A percentile compares a stretch with the other conserved stretches of the same genome.
These are phyloP conservation scores for Coemansia sp. DNA, from an alignment of 192 early-diverging fungal species.

Conservation along the genomic window DNA sequence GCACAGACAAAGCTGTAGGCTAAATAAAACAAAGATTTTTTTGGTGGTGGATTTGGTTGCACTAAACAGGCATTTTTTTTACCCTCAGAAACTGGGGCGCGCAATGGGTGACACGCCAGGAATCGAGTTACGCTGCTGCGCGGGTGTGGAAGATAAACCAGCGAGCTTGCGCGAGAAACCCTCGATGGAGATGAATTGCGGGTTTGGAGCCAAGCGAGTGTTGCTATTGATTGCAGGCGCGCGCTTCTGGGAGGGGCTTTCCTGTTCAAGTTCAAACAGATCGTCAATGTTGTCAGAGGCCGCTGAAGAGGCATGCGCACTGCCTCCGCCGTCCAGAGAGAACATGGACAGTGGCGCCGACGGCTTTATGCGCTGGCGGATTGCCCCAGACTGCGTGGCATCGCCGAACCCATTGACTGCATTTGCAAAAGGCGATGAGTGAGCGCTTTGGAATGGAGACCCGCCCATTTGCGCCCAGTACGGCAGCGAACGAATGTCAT, in stretches of 20 bases:
- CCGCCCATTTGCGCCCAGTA: slow-evolving; percentile 2
- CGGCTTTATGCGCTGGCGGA: slow-evolving; percentile 26
- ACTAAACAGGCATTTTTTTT: not conserved
- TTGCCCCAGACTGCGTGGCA: slow-evolving; percentile 21
- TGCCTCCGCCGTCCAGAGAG: slow-evolving; percentile 11
- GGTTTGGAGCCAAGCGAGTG: slow-evolving; percentile 25
- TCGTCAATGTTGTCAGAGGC: slow-evolving; percentile 46
- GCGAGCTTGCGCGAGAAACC: slow-evolving; percentile 41
- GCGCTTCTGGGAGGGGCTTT: slow-evolving; percentile 11
- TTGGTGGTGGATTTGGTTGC: not conserved
- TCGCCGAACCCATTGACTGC: slow-evolving; percentile 12
- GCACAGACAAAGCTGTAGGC: slow-evolving; percentile 1
- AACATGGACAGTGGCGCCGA: slow-evolving; percentile 8
- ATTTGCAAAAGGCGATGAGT: slow-evolving; percentile 28
- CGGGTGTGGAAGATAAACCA: slow-evolving; percentile 15
- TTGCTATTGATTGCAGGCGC: slow-evolving; percentile 1
- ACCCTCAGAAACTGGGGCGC: slow-evolving; percentile 15
- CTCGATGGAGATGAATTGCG: slow-evolving; percentile 41
- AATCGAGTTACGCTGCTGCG: slow-evolving; percentile 10
- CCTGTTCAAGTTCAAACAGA: slow-evolving; percentile 52
- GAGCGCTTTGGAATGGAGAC: slow-evolving; percentile 1
- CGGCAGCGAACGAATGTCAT: slow-evolving; percentile 21
- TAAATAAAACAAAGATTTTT: not conserved
- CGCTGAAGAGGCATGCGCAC: slow-evolving; percentile 35
- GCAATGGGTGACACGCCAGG: slow-evolving; percentile 35